These are phyloP conservation scores for Sporothrix schenckii DNA, from an alignment of 2,329 filamentous ascomycete species.

Conservation along the genomic window DNA sequence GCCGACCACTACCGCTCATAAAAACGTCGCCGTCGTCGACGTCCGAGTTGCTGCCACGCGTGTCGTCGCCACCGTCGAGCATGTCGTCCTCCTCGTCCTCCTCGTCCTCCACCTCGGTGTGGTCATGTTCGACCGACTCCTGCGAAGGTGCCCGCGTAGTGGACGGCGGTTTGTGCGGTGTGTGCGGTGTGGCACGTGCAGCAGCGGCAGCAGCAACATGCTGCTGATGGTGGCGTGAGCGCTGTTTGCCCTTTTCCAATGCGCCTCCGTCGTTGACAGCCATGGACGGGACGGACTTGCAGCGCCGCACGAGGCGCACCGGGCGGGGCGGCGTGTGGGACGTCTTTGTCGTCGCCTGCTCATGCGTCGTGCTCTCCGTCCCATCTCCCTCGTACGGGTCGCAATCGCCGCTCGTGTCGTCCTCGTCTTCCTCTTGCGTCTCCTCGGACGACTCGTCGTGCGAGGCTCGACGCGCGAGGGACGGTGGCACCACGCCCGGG, in stretches of 20 bases:
- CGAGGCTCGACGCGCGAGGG: background rate
- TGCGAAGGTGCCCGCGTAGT: background rate
- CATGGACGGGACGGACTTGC: constrained; percentile 14
- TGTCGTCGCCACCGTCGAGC: background rate
- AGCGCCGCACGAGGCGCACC: constrained; percentile 5
- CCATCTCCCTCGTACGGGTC: constrained; percentile 1
- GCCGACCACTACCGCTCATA: background rate
- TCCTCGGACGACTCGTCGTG: constrained; percentile 25
- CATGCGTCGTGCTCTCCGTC: background rate
- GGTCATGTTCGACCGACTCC: constrained; percentile 22
- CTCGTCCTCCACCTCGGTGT: constrained; percentile 24
- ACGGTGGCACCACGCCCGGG: background rate
- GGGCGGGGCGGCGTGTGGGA: background rate
- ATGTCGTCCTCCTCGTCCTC: background rate
- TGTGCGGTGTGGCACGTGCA: background rate
- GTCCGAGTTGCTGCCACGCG: background rate
- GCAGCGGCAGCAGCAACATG: background rate
- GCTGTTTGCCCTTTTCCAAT: background rate
- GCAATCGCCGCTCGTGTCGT: constrained; percentile 26
- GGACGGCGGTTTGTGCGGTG: background rate
- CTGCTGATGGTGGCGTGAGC: background rate
- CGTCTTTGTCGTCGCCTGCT: background rate
- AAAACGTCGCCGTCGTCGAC: constrained; percentile 27
- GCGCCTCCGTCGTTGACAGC: background rate
- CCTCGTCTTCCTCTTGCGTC: background rate